Evolutionary conservation across 106 monocot genomes (phyloP).

Genomic region (Dactylorhiza incarnata): DNA sequence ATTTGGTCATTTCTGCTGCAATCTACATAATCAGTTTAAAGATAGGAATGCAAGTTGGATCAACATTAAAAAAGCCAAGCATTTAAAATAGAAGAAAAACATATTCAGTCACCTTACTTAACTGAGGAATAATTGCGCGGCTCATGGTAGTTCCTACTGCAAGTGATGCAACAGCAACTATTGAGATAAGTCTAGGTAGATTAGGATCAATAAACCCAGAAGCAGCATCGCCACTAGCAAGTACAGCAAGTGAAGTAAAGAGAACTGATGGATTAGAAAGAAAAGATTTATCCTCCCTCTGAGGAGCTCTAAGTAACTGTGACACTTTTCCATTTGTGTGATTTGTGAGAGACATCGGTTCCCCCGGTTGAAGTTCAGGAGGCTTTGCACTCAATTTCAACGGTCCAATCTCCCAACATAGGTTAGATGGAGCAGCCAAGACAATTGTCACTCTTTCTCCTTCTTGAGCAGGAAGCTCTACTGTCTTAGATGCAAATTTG

Average conservation of each 20-base stretch:
- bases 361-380: slow-evolving; percentile 50
- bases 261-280: slow-evolving; percentile 52
- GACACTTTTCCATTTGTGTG: slow-evolving; percentile 69
- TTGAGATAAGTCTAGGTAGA: slow-evolving; percentile 56
- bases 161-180: slow-evolving; percentile 56
- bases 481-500: slow-evolving; percentile 76
- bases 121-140: slow-evolving; percentile 55
- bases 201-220: slow-evolving; percentile 68
- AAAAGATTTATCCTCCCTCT: slow-evolving; percentile 35
- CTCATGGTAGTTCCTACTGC: slow-evolving; percentile 56
- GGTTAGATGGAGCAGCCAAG: slow-evolving; percentile 56
- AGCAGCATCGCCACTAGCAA: slow-evolving; percentile 75
- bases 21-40: neutral
- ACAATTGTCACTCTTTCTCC: slow-evolving; percentile 89
- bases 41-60: neutral
- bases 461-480: slow-evolving; percentile 93
- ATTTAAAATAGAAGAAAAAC: neutral
- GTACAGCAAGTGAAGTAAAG: slow-evolving; percentile 62
- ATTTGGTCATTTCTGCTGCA: too few relatives aligned
- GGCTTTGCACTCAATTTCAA: slow-evolving; percentile 51
- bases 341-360: slow-evolving; percentile 86
- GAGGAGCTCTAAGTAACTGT: slow-evolving; percentile 61
- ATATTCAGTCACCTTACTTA: slow-evolving; percentile 53
- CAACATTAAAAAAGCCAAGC: neutral
- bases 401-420: slow-evolving; percentile 60